Conservation (phyloP, 805 yeast species). For the Barnettozyma siamensis region DNA sequence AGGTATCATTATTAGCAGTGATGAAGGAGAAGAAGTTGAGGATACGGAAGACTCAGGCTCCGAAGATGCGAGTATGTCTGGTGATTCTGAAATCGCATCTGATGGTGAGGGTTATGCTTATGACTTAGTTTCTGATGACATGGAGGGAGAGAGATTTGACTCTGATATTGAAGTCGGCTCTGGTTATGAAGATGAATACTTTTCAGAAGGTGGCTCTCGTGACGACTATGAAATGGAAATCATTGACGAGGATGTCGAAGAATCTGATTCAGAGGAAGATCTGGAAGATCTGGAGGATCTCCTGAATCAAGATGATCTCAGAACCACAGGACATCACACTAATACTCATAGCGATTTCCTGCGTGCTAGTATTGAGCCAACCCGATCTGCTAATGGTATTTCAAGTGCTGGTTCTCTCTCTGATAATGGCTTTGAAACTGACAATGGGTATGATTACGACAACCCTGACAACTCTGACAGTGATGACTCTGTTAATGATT, state of each 20-base stretch:
- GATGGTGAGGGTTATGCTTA: slow-evolving; percentile 16
- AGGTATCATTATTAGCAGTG: slow-evolving; percentile 23
- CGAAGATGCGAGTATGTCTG: slow-evolving; percentile 14
- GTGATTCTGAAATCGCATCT: slow-evolving; percentile 12
- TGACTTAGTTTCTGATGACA: slow-evolving; percentile 7
- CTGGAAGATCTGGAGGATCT: too few relatives aligned
- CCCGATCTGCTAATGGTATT: too few relatives aligned
- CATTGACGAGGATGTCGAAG: neutral
- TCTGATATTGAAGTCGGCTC: slow-evolving; percentile 22
- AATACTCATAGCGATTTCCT: too few relatives aligned
- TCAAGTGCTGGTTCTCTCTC: neutral
- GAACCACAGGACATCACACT: too few relatives aligned
- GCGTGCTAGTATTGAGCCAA: too few relatives aligned
- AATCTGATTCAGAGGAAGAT: too few relatives aligned
- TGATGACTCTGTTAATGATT: slow-evolving; percentile 16
- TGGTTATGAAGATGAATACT: slow-evolving; percentile 15
- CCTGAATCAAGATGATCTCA: too few relatives aligned
- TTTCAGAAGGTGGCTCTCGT: neutral
- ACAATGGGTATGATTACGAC: slow-evolving; percentile 10
- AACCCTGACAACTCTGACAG: slow-evolving; percentile 16
- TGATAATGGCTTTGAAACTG: slow-evolving; percentile 15
- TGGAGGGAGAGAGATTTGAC: slow-evolving; percentile 23
- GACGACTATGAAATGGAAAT: slow-evolving; percentile 17
- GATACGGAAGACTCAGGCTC: slow-evolving; percentile 11
- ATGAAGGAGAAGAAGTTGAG: slow-evolving; percentile 26